phyloP scores from a whole-genome alignment of 192 early-diverging fungal genomes.

The Entomortierella chlamydospora region DNA sequence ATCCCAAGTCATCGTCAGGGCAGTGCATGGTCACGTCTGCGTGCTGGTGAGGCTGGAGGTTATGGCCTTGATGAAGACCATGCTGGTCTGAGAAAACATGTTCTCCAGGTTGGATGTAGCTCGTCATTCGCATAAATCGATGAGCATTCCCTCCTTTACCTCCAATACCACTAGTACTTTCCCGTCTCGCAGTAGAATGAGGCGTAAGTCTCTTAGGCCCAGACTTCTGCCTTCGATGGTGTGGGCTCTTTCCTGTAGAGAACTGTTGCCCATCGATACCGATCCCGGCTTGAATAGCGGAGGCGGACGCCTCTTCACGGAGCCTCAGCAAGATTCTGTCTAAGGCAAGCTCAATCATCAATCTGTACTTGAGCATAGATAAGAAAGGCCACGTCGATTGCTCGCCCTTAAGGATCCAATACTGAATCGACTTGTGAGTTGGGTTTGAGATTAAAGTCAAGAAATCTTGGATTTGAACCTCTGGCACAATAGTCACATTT shows the following conservation, averaged over 20 bases:
- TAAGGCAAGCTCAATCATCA: conserved; percentile 76
- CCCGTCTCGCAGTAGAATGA: conserved; percentile 12
- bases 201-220: conserved; percentile 40
- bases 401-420: conserved; percentile 85
- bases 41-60: neutral
- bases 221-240: conserved; percentile 50
- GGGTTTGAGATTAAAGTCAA: conserved; percentile 77
- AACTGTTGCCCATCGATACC: conserved; percentile 25
- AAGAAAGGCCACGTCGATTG: conserved; percentile 82
- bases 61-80: conserved; percentile 5
- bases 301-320: conserved; percentile 33
- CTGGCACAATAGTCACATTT: conserved; percentile 78
- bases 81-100: conserved; percentile 12
- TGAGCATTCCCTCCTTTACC: neutral
- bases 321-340: conserved; percentile 59
- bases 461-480: conserved; percentile 70
- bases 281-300: conserved; percentile 26
- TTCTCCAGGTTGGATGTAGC: conserved; percentile 29
- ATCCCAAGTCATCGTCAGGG: conserved; percentile 4
- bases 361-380: conserved; percentile 73
- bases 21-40: neutral
- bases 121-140: conserved; percentile 29
- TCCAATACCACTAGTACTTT: conserved; percentile 31
- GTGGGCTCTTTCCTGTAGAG: conserved; percentile 1
- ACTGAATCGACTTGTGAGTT: conserved; percentile 67